These are phyloP conservation scores for Fremontodendron californicum DNA, from an alignment of 345 rosid genomes.

Conservation along the genomic window DNA sequence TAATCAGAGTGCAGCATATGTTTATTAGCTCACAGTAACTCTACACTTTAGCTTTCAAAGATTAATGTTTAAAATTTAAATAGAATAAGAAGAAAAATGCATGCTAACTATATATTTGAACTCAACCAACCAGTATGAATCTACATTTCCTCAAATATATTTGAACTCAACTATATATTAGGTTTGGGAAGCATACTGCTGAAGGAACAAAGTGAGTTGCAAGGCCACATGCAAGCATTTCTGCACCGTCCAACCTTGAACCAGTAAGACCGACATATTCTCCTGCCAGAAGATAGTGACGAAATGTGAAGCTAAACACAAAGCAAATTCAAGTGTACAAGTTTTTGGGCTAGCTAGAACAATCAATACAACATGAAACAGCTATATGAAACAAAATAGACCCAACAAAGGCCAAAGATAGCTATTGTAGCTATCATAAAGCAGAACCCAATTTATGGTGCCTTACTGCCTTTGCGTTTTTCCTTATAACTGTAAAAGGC, in stretches of 20 bases:
- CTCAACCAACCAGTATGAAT: slow-evolving; percentile 11
- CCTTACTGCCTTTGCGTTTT: background rate
- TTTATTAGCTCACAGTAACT: background rate
- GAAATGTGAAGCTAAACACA: background rate
- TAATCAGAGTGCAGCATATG: background rate
- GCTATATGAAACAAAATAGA: slow-evolving; percentile 2
- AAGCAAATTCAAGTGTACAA: background rate
- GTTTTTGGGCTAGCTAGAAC: background rate
- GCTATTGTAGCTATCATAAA: slow-evolving; percentile 7
- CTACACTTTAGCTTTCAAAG: background rate
- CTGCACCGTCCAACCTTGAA: slow-evolving; percentile 74
- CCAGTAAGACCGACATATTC: slow-evolving; percentile 82
- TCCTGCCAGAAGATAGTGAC: slow-evolving; percentile 34
- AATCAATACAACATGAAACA: slow-evolving; percentile 6
- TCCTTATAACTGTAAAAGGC: background rate
- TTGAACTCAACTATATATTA: background rate
- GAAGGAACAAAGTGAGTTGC: slow-evolving; percentile 84
- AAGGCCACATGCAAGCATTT: slow-evolving; percentile 86
- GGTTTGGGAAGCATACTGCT: slow-evolving; percentile 36
- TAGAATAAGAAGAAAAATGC: background rate
- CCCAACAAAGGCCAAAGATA: background rate
- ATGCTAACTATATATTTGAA: background rate
- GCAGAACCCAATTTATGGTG: background rate
- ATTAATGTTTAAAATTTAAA: background rate
- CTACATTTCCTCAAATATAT: slow-evolving; percentile 2